Base-by-base conservation (phyloP, 2,329 filamentous ascomycete genomes). In the Lecanosticta acicola region DNA sequence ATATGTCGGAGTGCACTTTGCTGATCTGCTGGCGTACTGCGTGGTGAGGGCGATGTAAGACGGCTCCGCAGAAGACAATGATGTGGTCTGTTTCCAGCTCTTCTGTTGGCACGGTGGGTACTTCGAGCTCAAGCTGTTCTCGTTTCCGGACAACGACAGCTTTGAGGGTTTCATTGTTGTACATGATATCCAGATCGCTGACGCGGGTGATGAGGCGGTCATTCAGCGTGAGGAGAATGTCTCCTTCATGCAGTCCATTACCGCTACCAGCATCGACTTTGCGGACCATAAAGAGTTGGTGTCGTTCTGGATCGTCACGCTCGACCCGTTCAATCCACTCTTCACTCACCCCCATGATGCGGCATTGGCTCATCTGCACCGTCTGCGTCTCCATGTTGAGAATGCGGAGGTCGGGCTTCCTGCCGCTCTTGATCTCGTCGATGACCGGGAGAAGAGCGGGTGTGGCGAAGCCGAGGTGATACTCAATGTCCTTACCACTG, bases 231-330 rank as follows among this genome's bases (percentile, higher is more conserved):
- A 98, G 77, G 47, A 98, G 82, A 42, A 98, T 84, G 63, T 98
- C 93, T 41, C 90, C 89, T 70, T 98, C 94, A 21, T 87, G 75
- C 13, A 98, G 76, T 13, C 83, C 79, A 17, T 79, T 79, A 37
- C 41, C 38, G 3, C 51, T 51, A 4, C 46, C 43, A 9, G 80
- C 82, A 58, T 84, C 74, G 50, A 94, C 84, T 71, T 98, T 98
- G 59, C 88, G 85, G 21, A 98, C 88, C 86, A 98, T 96, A 73
- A 98, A 98, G 32, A 98, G 79, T 69, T 98, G 93, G 64, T 98
- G 93, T 47, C 89, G 86, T 41, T 93, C 84, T 32, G 87, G 85
- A 66, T 98, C 96, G 51, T 88, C 87, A 55, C 83, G 75, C 43
- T 93, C 84, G 2, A 96, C 91, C 67, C 88, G 85, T 58, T 87